Evolutionary conservation across 1,139 yeast genomes (phyloP), one percentile per base, ranked within the genome.

Genomic region (Lodderomyces elongisporus): DNA sequence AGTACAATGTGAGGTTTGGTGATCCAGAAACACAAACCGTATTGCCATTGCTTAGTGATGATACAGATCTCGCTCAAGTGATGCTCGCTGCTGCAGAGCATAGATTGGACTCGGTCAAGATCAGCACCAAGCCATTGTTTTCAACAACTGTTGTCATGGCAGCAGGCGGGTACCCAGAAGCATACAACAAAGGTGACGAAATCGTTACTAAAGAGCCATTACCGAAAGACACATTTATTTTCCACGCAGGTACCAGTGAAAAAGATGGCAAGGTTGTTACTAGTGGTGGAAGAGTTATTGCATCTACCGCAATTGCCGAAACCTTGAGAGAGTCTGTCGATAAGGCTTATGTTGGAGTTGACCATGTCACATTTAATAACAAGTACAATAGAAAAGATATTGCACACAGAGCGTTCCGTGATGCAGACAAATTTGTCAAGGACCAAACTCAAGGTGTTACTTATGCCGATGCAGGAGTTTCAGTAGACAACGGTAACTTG

Each of bases 21-120:
- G 99, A 93, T 59, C 99, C 99, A 46, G 99, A 93, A 65, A 91
- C 97, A 27, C 98, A 93, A 66, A 85, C 96, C 4, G 95, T 91
- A 22, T 70, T 93, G 52, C 96, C 96, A 12, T 71, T 93, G 51
- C 69, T 93, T 44, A 61, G 80, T 14, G 77, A 79, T 26, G 89
- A 85, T 40, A 82, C 95, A 15, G 98, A 93, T 61, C 72, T 93
- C 51, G 94, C 96, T 27, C 87, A 88, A 58, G 80, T 91, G 30
- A 77, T 93, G 75, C 65, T 89, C 41, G 98, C 97, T 32, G 84
- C 95, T 47, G 95, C 94, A 33, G 96, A 91, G 57, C 95, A 85
- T 60, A 76, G 97, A 59, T 74, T 93, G 45, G 99, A 93, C 55
- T 75, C 95, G 13, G 88, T 87, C 31, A 69, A 71, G 14, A 69